Evolutionary conservation across 306 rosid genomes (phyloP), one percentile per base, ranked within the genome.

Genomic region (Cucurbita ficifolia): DNA sequence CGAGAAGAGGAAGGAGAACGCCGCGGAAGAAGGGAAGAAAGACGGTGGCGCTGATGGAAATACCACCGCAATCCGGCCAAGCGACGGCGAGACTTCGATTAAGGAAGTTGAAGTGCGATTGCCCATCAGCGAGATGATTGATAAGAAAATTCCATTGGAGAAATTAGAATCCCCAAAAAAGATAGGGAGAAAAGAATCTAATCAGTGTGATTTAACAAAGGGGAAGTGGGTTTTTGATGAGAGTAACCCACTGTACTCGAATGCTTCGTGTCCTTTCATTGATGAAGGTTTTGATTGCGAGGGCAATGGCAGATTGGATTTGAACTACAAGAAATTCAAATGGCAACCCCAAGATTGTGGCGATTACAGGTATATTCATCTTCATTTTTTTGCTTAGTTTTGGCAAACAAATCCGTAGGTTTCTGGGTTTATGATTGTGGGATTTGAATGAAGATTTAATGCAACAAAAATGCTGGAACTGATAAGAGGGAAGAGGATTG

Each of bases 221-320:
- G 97, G 98, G 76, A 80, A 58, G 72, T 94, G 97, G 99, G 88
- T 87, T 77, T 90, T 83, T 81, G 92, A 94, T 63, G 95, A 86
- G 79, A 87, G 79, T 74, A 86, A 86, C 45, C 95, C 91, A 45
- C 73, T 87, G 78, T 94, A 94, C 77, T 56, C 79, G 38, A 83
- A 79, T 78, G 75, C 5, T 79, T 89, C 97, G 1, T 94, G 97
- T 79, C 86, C 95, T 79, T 91, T 86, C 56, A 85, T 94, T 67
- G 99, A 94, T 75, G 97, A 94, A 82, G 99, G 95, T 51, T 90
- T 94, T 73, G 86, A 94, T 83, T 94, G 99, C 63, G 81, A 79
- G 49, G 89, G 88, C 1, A 94, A 91, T 81, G 99, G 99, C 75
- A 94, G 99, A 79, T 73, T 76, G 76, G 91, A 94, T 76, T 85